Conservation (phyloP, 148 eudicot genomes). For the Bassia scoparia region DNA sequence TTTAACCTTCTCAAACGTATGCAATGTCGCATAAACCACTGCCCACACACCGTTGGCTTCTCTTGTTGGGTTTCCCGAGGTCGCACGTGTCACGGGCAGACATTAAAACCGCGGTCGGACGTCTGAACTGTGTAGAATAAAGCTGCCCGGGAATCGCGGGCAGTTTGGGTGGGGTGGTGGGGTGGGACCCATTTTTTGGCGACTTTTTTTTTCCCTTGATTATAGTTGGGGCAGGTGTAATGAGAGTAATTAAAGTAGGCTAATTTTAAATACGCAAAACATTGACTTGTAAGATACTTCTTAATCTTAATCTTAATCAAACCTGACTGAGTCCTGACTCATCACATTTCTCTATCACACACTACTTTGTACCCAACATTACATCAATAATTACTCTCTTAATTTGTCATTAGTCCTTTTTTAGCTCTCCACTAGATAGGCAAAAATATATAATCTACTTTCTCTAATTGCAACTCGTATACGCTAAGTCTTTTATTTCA, state of each 20-base stretch:
- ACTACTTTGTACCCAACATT: background rate
- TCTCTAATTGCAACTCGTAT: too few relatives aligned
- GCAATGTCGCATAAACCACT: slow-evolving; percentile 18
- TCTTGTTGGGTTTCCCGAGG: background rate
- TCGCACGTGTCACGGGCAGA: slow-evolving; percentile 32
- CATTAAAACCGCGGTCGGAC: background rate
- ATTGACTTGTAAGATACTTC: slow-evolving; percentile 23
- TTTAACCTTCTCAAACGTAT: slow-evolving; percentile 16
- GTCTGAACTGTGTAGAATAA: background rate
- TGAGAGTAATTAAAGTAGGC: background rate
- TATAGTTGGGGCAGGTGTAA: slow-evolving; percentile 24
- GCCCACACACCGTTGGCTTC: slow-evolving; percentile 19
- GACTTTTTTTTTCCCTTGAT: background rate
- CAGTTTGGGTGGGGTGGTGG: slow-evolving; percentile 7
- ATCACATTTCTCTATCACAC: background rate
- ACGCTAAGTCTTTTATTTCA: too few relatives aligned
- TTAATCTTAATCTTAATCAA: background rate
- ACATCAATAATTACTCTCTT: background rate
- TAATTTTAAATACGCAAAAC: slow-evolving; percentile 6
- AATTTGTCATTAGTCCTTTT: too few relatives aligned
- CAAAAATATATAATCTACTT: too few relatives aligned
- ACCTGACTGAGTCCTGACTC: slow-evolving; percentile 11
- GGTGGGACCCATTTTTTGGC: slow-evolving; percentile 4
- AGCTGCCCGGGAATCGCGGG: slow-evolving; percentile 32
- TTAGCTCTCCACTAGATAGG: too few relatives aligned